A percentile compares a stretch with the other conserved stretches of the same genome.
Evolutionary conservation across 768 basidiomycete genomes (phyloP).

Genomic region (Artomyces pyxidatus): DNA sequence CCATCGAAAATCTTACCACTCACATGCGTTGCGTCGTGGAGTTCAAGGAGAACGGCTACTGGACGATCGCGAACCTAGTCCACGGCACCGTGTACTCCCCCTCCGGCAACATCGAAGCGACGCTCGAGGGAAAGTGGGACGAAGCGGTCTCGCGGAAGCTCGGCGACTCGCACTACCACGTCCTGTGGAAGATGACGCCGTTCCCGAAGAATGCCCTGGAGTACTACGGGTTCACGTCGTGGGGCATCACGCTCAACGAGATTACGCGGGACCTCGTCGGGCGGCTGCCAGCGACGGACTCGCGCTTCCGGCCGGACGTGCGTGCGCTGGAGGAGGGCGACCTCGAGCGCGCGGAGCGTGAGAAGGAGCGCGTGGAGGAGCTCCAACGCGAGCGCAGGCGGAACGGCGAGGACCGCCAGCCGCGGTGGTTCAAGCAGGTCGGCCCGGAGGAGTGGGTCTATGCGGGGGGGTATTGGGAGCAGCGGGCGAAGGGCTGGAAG

Average conservation of each 20-base stretch:
- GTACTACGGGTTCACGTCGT: conserved; percentile 79
- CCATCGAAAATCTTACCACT: conserved; percentile 53
- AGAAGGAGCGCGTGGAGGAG: conserved; percentile 69
- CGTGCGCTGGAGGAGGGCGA: conserved; percentile 75
- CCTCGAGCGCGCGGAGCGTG: conserved; percentile 58
- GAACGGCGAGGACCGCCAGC: conserved; percentile 46
- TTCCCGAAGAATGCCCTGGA: conserved; percentile 65
- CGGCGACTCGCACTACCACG: conserved; percentile 58
- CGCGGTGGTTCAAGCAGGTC: conserved; percentile 69
- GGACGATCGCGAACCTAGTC: conserved; percentile 71
- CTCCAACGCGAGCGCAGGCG: conserved; percentile 66
- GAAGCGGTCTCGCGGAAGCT: conserved; percentile 66
- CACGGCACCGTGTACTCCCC: conserved; percentile 49
- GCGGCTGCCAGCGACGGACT: conserved; percentile 73
- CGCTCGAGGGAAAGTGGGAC: conserved; percentile 88
- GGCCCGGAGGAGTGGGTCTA: conserved; percentile 74
- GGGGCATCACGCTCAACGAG: conserved; percentile 76
- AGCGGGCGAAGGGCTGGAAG: conserved; percentile 57
- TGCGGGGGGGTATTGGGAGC: conserved; percentile 79
- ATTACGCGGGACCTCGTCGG: conserved; percentile 56
- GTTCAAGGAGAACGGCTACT: conserved; percentile 82
- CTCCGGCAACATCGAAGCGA: conserved; percentile 45
- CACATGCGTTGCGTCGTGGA: conserved; percentile 61
- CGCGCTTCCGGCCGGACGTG: conserved; percentile 74
- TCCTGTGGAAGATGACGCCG: conserved; percentile 70